Evolutionary conservation across 208 protist species (phyloP), one percentile per base, ranked within the genome.

Genomic region (Endotrypanum monterogeii): DNA sequence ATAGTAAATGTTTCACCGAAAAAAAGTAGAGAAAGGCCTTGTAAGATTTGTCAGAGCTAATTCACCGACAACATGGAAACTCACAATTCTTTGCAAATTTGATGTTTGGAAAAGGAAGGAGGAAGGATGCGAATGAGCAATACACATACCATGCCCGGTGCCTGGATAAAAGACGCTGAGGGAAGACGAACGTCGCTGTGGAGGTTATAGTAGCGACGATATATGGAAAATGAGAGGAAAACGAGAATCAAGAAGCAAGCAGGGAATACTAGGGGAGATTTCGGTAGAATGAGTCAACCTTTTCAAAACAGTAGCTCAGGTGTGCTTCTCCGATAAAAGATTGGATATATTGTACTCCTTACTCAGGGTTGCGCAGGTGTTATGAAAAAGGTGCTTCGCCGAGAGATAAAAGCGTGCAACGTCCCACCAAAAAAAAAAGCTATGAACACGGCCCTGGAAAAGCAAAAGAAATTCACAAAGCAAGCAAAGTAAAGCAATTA

Each of bases 181-280:
- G 18, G 2, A 32, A 28, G 56, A 48, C 25, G 44, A 35, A 70
- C 18, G 28, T 51, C 18, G 67, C 41, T 51, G 37, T 46, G 25
- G 28, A 14, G 51, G 7, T 71, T 8, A 75, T 7, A 67, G 16
- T 50, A 32, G 9, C 55, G 41, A 30, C 46, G 30, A 56, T 23
- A 60, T 18, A 67, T 46, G 57, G 5, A 11, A 32, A n/a, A 41
- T 39, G 67, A 67, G 71, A n/a, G 20, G 25, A 76, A 71, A 76
- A 71, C 18, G 51, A 6, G 11, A 14, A 58, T 79, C 25, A n/a
- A 30, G 4, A 51, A 71, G n/a, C 60, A 16, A 23, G 39, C 16
- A 37, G n/a, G 52, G 48, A 71, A 46, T 30, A 41, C 20, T 30
- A 11, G 4, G 48, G 4, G 9, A 58, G 30, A 12, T 20, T n/a